Percentiles rank a stretch among this genome's conserved stretches.
phyloP scores from a whole-genome alignment of 805 yeast species.

The Yamadazyma takamatsuzukensis region DNA sequence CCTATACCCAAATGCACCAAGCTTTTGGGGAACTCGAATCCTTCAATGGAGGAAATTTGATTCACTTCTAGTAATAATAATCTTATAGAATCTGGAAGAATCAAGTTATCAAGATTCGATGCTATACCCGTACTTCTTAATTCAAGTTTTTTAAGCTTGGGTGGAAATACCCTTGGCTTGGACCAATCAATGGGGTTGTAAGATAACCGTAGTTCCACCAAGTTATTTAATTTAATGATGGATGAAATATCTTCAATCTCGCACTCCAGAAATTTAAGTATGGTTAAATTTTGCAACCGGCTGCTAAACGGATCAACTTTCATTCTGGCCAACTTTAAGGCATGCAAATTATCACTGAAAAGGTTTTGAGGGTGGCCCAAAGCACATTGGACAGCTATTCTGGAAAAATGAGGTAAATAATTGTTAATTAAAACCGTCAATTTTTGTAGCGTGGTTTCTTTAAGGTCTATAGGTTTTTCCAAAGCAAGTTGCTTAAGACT shows the following conservation, averaged over 20 bases:
- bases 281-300: too few relatives aligned
- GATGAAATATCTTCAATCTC: too few relatives aligned
- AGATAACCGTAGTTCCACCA: slow-evolving; percentile 13
- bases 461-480: slow-evolving; percentile 1
- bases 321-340: too few relatives aligned
- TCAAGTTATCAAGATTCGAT: slow-evolving; percentile 7
- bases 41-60: slow-evolving; percentile 12
- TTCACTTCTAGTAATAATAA: slow-evolving; percentile 17
- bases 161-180: slow-evolving; percentile 10
- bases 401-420: slow-evolving; percentile 1
- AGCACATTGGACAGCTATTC: neutral
- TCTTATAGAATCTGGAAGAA: slow-evolving; percentile 14
- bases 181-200: slow-evolving; percentile 19
- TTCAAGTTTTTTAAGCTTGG: slow-evolving; percentile 10
- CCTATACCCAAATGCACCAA: slow-evolving; percentile 16
- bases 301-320: too few relatives aligned
- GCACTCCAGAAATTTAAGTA: too few relatives aligned
- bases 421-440: neutral
- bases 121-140: slow-evolving; percentile 15
- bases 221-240: too few relatives aligned
- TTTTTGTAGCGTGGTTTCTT: neutral
- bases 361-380: too few relatives aligned
- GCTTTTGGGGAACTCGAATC: slow-evolving; percentile 13
- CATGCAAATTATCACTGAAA: too few relatives aligned
- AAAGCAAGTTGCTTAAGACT: slow-evolving; percentile 3